Base-by-base conservation (phyloP, 179 eudicot species). In the Beta macrorhiza region DNA sequence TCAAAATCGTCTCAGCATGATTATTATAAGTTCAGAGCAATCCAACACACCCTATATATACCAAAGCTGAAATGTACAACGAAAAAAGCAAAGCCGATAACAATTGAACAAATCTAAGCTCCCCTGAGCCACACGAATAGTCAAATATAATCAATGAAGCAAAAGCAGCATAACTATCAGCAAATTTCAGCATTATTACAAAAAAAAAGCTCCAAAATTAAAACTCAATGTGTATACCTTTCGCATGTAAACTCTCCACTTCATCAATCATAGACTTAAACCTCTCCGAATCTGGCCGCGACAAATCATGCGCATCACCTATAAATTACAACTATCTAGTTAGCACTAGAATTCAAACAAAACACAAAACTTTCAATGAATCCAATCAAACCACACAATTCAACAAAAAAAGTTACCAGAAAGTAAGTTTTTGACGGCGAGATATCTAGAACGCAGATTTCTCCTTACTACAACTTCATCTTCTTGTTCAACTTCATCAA, bases 211-310 rank as follows among this genome's bases (percentile, higher is more conserved):
- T 14, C 7, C 5, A 8, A 55, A 15, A 5, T 0, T 8, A n/a
- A 1, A 29, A 69, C 62, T 6, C 37, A 32, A 52, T 6, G 2
- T 6, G 2, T 62, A 49, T 74, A 96, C 99, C 99, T 81, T 86
- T 90, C 85, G 87, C 85, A 84, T 94, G 98, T 89, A 96, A 84
- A 83, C 58, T 87, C 80, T 94, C 94, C 58, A 94, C 97, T 80
- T 94, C 90, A 59, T 86, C 87, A 74, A 96, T 83, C 32, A 96
- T 87, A 1, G 85, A 74, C 72, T 84, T 85, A 64, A 96, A 96
- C 74, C 78, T 89, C 25, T 90, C 87, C 3, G 92, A 84, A 85
- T 91, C 96, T 62, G 81, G 87, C 69, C 67, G 80, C 20, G 88
- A 82, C 13, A 88, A 56, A 81, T 91, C 93, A 64, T 94, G 93